Evolutionary conservation across 805 yeast genomes (phyloP).

Genomic region (Yamadazyma kitorensis): DNA sequence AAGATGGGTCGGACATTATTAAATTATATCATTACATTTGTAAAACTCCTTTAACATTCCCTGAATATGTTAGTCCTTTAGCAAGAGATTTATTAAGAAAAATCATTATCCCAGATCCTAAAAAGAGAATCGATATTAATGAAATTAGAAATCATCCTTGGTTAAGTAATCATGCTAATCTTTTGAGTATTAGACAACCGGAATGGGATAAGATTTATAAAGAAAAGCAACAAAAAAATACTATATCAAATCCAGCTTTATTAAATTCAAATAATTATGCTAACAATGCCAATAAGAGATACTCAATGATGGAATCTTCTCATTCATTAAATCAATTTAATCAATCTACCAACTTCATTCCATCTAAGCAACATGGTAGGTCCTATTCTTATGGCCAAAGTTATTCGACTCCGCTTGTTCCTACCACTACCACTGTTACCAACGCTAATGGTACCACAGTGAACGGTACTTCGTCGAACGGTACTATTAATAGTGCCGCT

Average conservation of each 20-base stretch:
- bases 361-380: conserved; percentile 24
- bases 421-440: not conserved
- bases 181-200: conserved; percentile 77
- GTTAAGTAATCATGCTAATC: conserved; percentile 80
- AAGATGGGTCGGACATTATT: conserved; percentile 93
- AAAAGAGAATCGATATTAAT: conserved; percentile 62
- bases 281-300: conserved; percentile 35
- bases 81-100: conserved; percentile 88
- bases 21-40: conserved; percentile 90
- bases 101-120: conserved; percentile 83
- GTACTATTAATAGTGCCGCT: too few relatives aligned
- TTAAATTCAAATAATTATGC: conserved; percentile 2
- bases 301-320: conserved; percentile 44
- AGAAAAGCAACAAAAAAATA: conserved; percentile 21
- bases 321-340: conserved; percentile 31
- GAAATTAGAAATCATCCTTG: conserved; percentile 82
- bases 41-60: conserved; percentile 87
- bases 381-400: conserved; percentile 24
- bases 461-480: too few relatives aligned
- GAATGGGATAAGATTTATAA: conserved; percentile 77
- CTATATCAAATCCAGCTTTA: conserved; percentile 9
- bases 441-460: too few relatives aligned
- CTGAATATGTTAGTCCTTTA: conserved; percentile 85
- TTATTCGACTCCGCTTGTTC: not conserved
- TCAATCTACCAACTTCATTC: conserved; percentile 11